Conservation (phyloP, 2,329 filamentous ascomycete species). For the Stromatinia cepivora region DNA sequence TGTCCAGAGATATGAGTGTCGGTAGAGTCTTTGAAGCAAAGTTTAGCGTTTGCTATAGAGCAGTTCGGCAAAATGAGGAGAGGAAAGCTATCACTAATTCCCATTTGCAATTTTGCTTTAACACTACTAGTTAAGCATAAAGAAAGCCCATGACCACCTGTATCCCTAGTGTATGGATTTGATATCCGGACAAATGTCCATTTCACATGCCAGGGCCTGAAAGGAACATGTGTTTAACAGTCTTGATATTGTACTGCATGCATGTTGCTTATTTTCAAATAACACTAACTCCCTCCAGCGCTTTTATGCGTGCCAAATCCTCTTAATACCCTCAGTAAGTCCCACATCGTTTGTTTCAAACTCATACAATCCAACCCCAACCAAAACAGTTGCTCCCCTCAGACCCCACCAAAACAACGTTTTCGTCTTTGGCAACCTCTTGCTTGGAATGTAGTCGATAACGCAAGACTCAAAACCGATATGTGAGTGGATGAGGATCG, state of each 20-base stretch:
- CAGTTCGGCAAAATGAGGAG: not conserved
- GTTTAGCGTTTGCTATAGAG: not conserved
- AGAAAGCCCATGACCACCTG: not conserved
- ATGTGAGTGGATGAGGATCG: slow-evolving; percentile 89
- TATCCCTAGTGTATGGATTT: not conserved
- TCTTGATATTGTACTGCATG: slow-evolving; percentile 19
- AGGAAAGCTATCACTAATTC: not conserved
- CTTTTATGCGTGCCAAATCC: slow-evolving; percentile 80
- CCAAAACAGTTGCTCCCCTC: slow-evolving; percentile 74
- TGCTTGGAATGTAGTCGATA: slow-evolving; percentile 84
- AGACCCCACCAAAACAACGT: slow-evolving; percentile 74
- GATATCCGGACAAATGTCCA: not conserved
- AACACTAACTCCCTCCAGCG: slow-evolving; percentile 18
- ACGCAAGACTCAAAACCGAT: slow-evolving; percentile 90
- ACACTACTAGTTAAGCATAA: not conserved
- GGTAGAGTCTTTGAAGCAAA: not conserved
- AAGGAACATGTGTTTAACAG: not conserved
- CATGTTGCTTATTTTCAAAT: slow-evolving; percentile 8
- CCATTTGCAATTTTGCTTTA: not conserved
- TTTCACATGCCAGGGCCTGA: slow-evolving; percentile 13
- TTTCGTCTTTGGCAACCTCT: slow-evolving; percentile 66
- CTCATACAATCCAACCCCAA: slow-evolving; percentile 90
- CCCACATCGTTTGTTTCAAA: slow-evolving; percentile 99
- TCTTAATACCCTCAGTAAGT: slow-evolving; percentile 83
- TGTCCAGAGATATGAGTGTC: not conserved